These are phyloP conservation scores for Penicillium sp. DNA, from an alignment of 2,329 filamentous ascomycete species.

Conservation along the genomic window DNA sequence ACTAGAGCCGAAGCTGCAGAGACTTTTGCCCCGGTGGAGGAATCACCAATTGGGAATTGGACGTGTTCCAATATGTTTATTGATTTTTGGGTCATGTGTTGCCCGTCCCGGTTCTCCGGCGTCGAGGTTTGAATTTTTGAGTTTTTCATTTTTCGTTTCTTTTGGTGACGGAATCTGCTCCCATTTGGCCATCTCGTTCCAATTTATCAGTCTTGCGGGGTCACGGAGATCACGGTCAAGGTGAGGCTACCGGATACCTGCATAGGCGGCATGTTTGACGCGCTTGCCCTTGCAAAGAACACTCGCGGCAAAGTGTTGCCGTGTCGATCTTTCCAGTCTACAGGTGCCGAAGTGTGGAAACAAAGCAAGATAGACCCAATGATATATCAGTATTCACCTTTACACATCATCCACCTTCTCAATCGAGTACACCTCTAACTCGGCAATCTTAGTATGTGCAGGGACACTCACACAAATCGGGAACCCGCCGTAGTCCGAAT, in stretches of 20 bases:
- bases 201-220: background rate
- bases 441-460: slow-evolving; percentile 47
- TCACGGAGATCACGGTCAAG: background rate
- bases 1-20: background rate
- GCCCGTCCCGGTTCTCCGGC: background rate
- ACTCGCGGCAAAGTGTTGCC: background rate
- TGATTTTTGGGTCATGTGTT: background rate
- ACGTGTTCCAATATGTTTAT: slow-evolving; percentile 3
- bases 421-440: slow-evolving; percentile 16
- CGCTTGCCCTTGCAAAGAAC: background rate
- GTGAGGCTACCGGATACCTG: background rate
- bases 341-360: background rate
- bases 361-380: background rate
- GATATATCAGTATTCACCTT: background rate
- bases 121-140: background rate
- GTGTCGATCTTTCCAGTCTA: background rate
- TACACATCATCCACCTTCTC: slow-evolving; percentile 11
- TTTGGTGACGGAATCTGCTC: background rate
- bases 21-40: background rate
- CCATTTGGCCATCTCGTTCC: background rate
- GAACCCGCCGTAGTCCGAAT: slow-evolving; percentile 58
- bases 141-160: background rate
- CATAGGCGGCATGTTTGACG: background rate
- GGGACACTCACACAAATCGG: slow-evolving; percentile 57
- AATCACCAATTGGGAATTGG: slow-evolving; percentile 4